Percentiles rank a stretch among this genome's conserved stretches.
Evolutionary conservation across 192 early-diverging fungal species (phyloP).

Genomic region (Lobulomyces angularis): DNA sequence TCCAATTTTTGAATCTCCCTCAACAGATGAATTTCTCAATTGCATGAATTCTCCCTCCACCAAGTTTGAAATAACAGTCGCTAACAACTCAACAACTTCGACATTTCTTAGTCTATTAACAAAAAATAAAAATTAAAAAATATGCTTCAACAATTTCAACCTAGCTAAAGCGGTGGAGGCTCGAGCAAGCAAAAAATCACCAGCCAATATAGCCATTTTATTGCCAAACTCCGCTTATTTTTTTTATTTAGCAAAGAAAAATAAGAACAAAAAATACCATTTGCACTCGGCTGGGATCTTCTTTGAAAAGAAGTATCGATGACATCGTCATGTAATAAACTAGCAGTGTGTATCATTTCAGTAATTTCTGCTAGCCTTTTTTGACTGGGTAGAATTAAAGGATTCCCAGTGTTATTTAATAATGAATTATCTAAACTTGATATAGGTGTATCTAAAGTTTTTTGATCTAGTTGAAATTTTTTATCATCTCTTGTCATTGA

Average conservation of each 20-base stretch:
- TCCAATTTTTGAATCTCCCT: neutral
- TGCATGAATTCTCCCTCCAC: constrained; percentile 99
- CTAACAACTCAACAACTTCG: constrained; percentile 85
- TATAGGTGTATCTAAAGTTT: no score
- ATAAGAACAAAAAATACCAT: constrained; percentile 80
- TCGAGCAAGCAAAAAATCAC: constrained; percentile 86
- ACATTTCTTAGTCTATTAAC: constrained; percentile 79
- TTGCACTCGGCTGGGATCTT: constrained; percentile 57
- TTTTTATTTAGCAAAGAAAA: neutral
- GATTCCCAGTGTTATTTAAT: no score
- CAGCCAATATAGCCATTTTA: constrained; percentile 72
- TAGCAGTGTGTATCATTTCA: constrained; percentile 97
- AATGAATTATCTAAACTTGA: no score
- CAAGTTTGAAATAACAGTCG: constrained; percentile 81
- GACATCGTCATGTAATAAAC: constrained; percentile 89
- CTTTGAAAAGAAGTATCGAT: constrained; percentile 67
- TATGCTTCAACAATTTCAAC: no score
- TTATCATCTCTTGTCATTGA: neutral
- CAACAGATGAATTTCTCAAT: constrained; percentile 48
- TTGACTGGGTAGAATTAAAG: constrained; percentile 69
- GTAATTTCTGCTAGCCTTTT: constrained; percentile 89
- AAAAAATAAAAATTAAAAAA: no score
- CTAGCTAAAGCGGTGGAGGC: constrained; percentile 84
- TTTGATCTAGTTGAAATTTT: constrained; percentile 1
- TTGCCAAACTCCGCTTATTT: constrained; percentile 58